Evolutionary conservation across 371 early-diverging fungal genomes (phyloP).

Genomic region (Conidiobolus coronatus): DNA sequence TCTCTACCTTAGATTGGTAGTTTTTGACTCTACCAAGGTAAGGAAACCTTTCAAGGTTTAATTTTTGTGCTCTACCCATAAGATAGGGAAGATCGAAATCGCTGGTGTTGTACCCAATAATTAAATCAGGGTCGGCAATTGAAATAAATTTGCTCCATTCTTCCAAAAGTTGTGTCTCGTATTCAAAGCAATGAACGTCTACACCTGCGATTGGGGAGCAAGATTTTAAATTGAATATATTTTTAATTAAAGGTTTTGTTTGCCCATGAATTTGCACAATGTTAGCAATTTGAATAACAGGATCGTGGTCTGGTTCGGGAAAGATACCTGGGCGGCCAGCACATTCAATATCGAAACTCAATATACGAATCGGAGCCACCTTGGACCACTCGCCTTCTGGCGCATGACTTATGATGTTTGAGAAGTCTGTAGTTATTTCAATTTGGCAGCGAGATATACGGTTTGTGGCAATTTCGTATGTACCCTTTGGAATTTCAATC

Average conservation of each 20-base stretch:
- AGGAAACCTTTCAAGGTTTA: conserved; percentile 54
- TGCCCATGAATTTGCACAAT: conserved; percentile 83
- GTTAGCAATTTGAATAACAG: conserved; percentile 99
- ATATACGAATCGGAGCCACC: conserved; percentile 87
- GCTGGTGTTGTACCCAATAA: conserved; percentile 97
- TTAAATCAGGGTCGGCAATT: conserved; percentile 84
- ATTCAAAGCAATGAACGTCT: conserved; percentile 60
- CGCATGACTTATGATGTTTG: conserved; percentile 58
- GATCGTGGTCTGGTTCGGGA: conserved; percentile 83
- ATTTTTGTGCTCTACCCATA: conserved; percentile 72
- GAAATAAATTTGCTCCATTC: conserved; percentile 69
- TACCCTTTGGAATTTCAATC: conserved; percentile 66
- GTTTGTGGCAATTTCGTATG: conserved; percentile 22
- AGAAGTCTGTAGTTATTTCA: conserved; percentile 44
- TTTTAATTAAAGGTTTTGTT: conserved; percentile 63
- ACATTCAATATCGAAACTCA: conserved; percentile 99
- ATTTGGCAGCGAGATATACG: conserved; percentile 49
- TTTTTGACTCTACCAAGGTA: conserved; percentile 66
- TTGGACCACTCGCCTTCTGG: conserved; percentile 83
- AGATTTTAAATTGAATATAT: conserved; percentile 75
- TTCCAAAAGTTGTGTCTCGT: conserved; percentile 64
- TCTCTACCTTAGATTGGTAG: conserved; percentile 43
- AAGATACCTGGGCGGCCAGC: conserved; percentile 93
- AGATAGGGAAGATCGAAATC: conserved; percentile 98
- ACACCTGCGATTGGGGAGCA: conserved; percentile 91